Conservation (phyloP, 176 grass and related monocot genomes). For the Eremochloa ophiuroides region DNA sequence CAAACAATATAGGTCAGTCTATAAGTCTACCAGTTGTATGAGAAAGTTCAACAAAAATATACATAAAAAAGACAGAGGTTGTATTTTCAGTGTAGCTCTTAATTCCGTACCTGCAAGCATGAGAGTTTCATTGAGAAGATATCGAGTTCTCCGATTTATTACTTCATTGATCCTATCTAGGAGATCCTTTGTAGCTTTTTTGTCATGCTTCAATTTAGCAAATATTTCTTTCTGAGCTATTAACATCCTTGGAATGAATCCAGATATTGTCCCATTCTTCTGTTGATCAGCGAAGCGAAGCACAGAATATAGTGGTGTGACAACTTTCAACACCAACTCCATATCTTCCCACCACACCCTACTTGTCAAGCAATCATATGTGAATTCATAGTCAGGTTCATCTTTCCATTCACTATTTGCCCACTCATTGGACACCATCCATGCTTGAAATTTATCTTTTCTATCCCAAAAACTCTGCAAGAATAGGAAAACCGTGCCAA, state of each 20-base stretch:
- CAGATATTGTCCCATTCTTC: neutral
- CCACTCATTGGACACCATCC: too few relatives aligned
- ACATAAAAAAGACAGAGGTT: too few relatives aligned
- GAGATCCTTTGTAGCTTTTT: neutral
- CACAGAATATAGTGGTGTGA: neutral
- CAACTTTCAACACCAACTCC: too few relatives aligned
- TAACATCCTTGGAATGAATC: conserved; percentile 13
- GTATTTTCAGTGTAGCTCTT: too few relatives aligned
- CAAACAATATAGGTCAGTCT: too few relatives aligned
- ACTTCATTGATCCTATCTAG: neutral
- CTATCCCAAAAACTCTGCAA: conserved; percentile 1
- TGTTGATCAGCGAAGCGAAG: conserved; percentile 1
- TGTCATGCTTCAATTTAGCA: neutral
- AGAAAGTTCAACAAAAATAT: too few relatives aligned
- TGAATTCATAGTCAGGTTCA: too few relatives aligned
- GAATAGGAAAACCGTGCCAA: conserved; percentile 15
- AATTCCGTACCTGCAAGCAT: conserved; percentile 8
- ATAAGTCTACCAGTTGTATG: too few relatives aligned
- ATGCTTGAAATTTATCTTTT: too few relatives aligned
- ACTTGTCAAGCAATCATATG: too few relatives aligned
- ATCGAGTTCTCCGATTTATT: neutral
- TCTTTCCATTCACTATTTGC: too few relatives aligned
- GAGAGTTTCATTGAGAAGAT: conserved; percentile 3
- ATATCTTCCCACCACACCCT: too few relatives aligned
- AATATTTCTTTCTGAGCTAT: neutral